Evolutionary conservation across 192 early-diverging fungal species (phyloP).

Genomic region (Backusella circina): DNA sequence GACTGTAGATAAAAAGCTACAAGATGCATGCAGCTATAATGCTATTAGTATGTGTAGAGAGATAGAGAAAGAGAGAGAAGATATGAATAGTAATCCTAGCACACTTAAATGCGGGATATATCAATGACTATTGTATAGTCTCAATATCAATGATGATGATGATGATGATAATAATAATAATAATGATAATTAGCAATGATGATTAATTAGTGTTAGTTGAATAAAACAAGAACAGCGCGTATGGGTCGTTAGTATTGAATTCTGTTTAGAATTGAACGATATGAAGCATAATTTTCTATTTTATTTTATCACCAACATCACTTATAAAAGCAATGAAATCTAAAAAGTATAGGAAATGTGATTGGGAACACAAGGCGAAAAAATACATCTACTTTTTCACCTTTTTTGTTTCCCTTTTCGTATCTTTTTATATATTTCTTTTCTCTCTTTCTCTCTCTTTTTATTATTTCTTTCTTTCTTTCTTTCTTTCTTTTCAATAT

Average conservation of each 20-base stretch:
- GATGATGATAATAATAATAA: background rate
- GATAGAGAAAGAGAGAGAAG: background rate
- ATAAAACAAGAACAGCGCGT: too few species aligned
- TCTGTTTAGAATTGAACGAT: constrained; percentile 5
- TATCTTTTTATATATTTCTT: background rate
- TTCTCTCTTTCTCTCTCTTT: background rate
- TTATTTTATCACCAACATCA: background rate
- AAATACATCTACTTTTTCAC: constrained; percentile 2
- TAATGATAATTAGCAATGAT: background rate
- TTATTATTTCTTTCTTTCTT: background rate
- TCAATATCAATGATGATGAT: background rate
- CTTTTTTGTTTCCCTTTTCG: background rate
- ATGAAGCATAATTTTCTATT: constrained; percentile 3
- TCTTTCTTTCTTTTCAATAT: too few species aligned
- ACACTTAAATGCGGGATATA: background rate
- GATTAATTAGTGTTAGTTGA: background rate
- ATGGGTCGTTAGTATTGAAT: constrained; percentile 4
- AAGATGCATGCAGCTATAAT: background rate
- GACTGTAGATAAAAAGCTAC: background rate
- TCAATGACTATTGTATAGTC: background rate
- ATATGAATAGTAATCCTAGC: background rate
- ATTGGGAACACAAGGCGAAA: background rate
- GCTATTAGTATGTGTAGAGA: background rate
- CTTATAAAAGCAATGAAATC: background rate
- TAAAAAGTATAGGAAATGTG: background rate